Conservation (phyloP, 139 green algal genomes). For the Tetradesmus obliquus region DNA sequence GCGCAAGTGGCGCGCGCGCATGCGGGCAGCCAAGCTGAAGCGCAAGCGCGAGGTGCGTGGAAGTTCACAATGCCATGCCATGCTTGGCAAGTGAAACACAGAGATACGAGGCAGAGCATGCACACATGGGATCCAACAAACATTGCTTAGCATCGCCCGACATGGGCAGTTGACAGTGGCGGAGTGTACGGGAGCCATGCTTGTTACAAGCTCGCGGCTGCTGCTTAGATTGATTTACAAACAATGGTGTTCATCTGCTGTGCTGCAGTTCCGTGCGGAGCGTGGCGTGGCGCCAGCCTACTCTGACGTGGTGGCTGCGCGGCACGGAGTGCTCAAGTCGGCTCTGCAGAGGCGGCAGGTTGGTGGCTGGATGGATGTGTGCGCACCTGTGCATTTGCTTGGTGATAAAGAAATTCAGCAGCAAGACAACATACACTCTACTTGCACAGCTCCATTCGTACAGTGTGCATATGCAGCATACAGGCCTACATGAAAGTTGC, state of each 20-base stretch:
- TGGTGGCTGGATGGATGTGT: neutral
- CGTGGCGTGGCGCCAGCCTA: conserved; percentile 39
- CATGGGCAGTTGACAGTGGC: neutral
- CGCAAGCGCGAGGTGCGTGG: conserved; percentile 51
- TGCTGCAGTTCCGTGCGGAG: conserved; percentile 45
- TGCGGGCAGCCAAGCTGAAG: conserved; percentile 65
- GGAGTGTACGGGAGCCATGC: neutral
- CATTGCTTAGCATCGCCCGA: neutral
- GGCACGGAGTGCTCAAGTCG: neutral
- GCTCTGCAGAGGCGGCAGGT: conserved; percentile 27
- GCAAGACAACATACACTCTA: too few species aligned
- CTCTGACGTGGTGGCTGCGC: conserved; percentile 13
- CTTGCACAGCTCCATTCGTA: too few species aligned
- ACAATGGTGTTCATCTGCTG: neutral
- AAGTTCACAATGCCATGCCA: neutral
- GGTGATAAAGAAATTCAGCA: too few species aligned
- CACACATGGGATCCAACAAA: neutral
- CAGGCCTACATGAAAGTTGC: too few species aligned
- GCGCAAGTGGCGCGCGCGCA: conserved; percentile 74
- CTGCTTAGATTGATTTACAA: neutral
- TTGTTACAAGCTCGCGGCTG: neutral
- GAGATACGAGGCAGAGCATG: neutral
- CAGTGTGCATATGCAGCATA: too few species aligned
- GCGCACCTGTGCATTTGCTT: neutral
- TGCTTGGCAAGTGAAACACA: neutral